Evolutionary conservation across 495 filamentous ascomycete genomes (phyloP).

Genomic region (Pyrenula aspistea): DNA sequence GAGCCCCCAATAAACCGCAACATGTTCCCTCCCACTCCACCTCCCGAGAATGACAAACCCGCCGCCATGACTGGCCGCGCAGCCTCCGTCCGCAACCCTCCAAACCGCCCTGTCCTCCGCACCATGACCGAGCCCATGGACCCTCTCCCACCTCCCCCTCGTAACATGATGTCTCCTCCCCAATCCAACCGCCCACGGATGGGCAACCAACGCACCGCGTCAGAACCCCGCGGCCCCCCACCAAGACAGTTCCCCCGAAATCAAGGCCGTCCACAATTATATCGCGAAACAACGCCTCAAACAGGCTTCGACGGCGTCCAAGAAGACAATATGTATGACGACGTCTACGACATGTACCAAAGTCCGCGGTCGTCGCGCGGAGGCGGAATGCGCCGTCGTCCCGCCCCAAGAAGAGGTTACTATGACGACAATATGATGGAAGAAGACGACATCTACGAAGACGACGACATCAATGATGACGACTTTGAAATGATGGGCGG

Average conservation of each 20-base stretch:
- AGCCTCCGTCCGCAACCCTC: slow-evolving; percentile 20
- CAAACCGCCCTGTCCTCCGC: slow-evolving; percentile 26
- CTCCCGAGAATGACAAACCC: slow-evolving; percentile 64
- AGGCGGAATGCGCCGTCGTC: slow-evolving; percentile 11
- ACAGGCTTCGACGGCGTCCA: slow-evolving; percentile 17
- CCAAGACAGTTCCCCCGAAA: slow-evolving; percentile 10
- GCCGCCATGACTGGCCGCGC: slow-evolving; percentile 12
- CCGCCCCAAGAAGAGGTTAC: slow-evolving; percentile 24
- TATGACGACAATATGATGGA: slow-evolving; percentile 62
- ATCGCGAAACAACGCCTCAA: slow-evolving; percentile 16
- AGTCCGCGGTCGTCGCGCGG: slow-evolving; percentile 15
- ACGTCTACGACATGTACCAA: slow-evolving; percentile 60
- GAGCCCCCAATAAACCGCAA: slow-evolving; percentile 78
- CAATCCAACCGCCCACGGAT: slow-evolving; percentile 29
- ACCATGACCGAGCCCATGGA: slow-evolving; percentile 22
- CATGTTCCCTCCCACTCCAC: slow-evolving; percentile 90
- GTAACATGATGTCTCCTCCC: slow-evolving; percentile 10
- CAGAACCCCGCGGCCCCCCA: slow-evolving; percentile 35
- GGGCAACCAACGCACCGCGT: slow-evolving; percentile 41
- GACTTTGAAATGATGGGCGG: slow-evolving; percentile 71
- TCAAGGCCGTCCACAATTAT: slow-evolving; percentile 4
- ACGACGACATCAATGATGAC: slow-evolving; percentile 43
- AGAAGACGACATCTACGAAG: slow-evolving; percentile 44
- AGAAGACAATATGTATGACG: slow-evolving; percentile 45
- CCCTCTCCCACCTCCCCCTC: slow-evolving; percentile 7